phyloP scores from a whole-genome alignment of 1,284 basidiomycete species.

The Kwoniella shivajii region DNA sequence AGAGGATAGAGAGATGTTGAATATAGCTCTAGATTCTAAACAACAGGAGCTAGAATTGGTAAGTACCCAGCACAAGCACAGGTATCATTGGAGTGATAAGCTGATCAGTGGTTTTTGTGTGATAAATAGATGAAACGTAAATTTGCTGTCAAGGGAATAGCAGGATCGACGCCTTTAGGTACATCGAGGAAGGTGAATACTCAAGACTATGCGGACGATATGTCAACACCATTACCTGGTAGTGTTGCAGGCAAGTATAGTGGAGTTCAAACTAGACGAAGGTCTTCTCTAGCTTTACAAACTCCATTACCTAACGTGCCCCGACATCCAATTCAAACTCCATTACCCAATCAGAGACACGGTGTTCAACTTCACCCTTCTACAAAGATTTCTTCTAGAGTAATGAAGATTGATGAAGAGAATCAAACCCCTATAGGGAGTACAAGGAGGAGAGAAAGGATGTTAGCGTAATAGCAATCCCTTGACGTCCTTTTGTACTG shows the following conservation, averaged over 20 bases:
- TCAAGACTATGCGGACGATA: background rate
- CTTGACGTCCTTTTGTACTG: background rate
- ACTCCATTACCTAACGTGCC: constrained; percentile 11
- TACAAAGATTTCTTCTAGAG: constrained; percentile 15
- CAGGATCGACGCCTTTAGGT: constrained; percentile 61
- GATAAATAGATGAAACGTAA: constrained; percentile 69
- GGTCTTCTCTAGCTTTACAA: constrained; percentile 18
- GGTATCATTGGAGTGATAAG: background rate
- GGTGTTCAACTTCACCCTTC: constrained; percentile 20
- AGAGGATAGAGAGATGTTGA: constrained; percentile 75
- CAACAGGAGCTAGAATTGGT: constrained; percentile 87
- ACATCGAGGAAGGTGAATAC: constrained; percentile 17
- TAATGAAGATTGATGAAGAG: constrained; percentile 19
- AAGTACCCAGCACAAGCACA: constrained; percentile 42
- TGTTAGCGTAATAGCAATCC: constrained; percentile 7
- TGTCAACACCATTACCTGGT: background rate
- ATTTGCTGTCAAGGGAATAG: constrained; percentile 64
- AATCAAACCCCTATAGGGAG: constrained; percentile 14
- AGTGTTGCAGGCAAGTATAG: constrained; percentile 5
- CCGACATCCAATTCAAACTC: constrained; percentile 10
- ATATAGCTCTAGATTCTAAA: constrained; percentile 83
- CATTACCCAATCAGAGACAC: constrained; percentile 5
- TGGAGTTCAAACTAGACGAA: constrained; percentile 6
- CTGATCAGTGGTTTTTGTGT: constrained; percentile 1
- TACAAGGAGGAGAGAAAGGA: constrained; percentile 13